phyloP scores from a whole-genome alignment of 768 basidiomycete species.

The Pulveroboletus frians region DNA sequence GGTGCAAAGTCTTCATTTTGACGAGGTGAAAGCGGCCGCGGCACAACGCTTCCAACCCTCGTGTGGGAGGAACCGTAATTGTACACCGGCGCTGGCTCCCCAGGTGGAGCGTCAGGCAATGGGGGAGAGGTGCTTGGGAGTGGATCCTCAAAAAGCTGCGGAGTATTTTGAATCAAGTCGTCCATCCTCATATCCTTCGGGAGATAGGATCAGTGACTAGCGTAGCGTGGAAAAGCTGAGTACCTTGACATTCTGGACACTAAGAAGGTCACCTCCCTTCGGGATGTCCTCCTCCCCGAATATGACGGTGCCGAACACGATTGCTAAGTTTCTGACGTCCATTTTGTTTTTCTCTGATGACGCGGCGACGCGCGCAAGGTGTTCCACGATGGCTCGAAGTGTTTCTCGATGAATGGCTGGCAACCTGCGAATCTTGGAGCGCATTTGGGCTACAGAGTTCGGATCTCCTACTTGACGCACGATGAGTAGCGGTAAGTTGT shows the following conservation, averaged over 20 bases:
- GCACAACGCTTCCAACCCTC: conserved; percentile 48
- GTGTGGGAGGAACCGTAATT: conserved; percentile 72
- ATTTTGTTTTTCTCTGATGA: conserved; percentile 80
- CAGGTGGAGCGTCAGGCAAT: conserved; percentile 65
- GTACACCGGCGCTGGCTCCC: conserved; percentile 52
- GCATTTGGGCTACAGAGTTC: conserved; percentile 65
- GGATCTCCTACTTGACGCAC: conserved; percentile 54
- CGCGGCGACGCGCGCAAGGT: conserved; percentile 68
- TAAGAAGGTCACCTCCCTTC: conserved; percentile 70
- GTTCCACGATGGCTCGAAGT: conserved; percentile 74
- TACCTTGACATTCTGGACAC: conserved; percentile 74
- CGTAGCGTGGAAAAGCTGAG: conserved; percentile 30
- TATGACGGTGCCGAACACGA: conserved; percentile 83
- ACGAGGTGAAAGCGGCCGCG: conserved; percentile 19
- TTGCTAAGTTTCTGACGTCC: conserved; percentile 89
- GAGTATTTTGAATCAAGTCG: conserved; percentile 70
- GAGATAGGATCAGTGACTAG: conserved; percentile 9
- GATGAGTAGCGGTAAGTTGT: background rate
- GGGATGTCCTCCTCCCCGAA: conserved; percentile 91
- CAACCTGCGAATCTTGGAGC: conserved; percentile 81
- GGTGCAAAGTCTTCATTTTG: conserved; percentile 67
- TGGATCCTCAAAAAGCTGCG: conserved; percentile 61
- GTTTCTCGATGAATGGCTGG: conserved; percentile 83
- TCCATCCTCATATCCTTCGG: conserved; percentile 73
- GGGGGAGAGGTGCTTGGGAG: conserved; percentile 53